Evolutionary conservation across 768 basidiomycete species (phyloP).

Genomic region (Suillus variegatus): DNA sequence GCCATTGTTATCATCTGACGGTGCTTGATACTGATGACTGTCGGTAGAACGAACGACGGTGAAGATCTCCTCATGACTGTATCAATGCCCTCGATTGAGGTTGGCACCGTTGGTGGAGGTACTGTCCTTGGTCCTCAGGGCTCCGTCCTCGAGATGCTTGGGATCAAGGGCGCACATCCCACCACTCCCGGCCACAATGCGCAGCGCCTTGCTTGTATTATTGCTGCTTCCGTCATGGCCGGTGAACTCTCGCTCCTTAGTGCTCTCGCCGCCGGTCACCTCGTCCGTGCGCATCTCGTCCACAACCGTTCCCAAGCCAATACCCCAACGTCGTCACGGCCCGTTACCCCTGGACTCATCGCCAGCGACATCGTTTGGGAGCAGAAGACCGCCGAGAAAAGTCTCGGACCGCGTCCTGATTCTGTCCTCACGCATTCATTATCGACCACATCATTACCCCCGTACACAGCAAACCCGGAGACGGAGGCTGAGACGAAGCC

Average conservation of each 20-base stretch:
- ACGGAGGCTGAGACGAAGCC: conserved; percentile 30
- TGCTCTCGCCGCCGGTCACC: conserved; percentile 92
- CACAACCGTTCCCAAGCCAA: conserved; percentile 87
- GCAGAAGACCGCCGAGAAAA: conserved; percentile 16
- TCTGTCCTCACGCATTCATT: conserved; percentile 33
- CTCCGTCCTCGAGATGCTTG: conserved; percentile 91
- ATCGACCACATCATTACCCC: conserved; percentile 44
- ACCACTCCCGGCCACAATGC: conserved; percentile 89
- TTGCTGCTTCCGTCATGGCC: conserved; percentile 94
- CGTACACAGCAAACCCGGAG: conserved; percentile 31
- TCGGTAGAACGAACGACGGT: conserved; percentile 78
- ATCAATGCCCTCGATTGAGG: conserved; percentile 99
- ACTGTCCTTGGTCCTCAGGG: conserved; percentile 90
- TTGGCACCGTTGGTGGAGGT: conserved; percentile 96
- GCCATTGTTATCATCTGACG: conserved; percentile 11
- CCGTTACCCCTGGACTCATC: conserved; percentile 54
- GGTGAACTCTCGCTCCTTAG: conserved; percentile 92
- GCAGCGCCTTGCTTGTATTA: conserved; percentile 84
- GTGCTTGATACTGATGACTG: conserved; percentile 7
- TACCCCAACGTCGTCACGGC: conserved; percentile 69
- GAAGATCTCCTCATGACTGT: conserved; percentile 91
- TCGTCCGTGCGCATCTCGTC: conserved; percentile 90
- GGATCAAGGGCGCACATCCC: conserved; percentile 86
- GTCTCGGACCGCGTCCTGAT: conserved; percentile 3
- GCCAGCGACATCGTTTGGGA: conserved; percentile 28